Evolutionary conservation across 305 asterid genomes (phyloP).

Genomic region (Fraxinus paxiana): DNA sequence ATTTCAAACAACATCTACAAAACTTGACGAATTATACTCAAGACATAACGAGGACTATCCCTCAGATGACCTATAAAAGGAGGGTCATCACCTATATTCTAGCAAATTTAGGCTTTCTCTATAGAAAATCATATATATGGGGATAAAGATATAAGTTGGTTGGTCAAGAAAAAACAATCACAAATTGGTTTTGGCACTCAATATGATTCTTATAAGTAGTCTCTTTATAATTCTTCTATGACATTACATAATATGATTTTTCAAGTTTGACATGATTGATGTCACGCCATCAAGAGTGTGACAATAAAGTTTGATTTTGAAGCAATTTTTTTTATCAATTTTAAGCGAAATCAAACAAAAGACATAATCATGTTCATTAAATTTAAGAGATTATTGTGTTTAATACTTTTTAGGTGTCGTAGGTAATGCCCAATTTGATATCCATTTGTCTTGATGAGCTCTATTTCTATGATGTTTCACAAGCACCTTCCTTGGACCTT

Average conservation of each 20-base stretch:
- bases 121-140: not conserved
- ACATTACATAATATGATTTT: too few relatives aligned
- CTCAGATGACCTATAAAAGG: not conserved
- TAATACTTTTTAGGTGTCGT: too few relatives aligned
- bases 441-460: conserved; percentile 20
- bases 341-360: not conserved
- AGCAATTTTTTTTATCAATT: not conserved
- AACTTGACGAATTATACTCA: not conserved
- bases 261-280: not conserved
- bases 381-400: not conserved
- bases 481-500: conserved; percentile 13
- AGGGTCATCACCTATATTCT: not conserved
- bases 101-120: not conserved
- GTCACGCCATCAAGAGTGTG: not conserved
- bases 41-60: not conserved
- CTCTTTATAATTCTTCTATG: too few relatives aligned
- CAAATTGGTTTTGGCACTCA: too few relatives aligned
- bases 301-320: not conserved
- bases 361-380: not conserved
- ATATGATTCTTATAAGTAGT: not conserved
- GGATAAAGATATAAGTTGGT: not conserved
- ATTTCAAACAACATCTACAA: too few relatives aligned
- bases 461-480: conserved; percentile 4
- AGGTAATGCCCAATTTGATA: conserved; percentile 21
- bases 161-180: not conserved